Evolutionary conservation across 306 rosid species (phyloP).

Genomic region (Cajanus cajan): DNA sequence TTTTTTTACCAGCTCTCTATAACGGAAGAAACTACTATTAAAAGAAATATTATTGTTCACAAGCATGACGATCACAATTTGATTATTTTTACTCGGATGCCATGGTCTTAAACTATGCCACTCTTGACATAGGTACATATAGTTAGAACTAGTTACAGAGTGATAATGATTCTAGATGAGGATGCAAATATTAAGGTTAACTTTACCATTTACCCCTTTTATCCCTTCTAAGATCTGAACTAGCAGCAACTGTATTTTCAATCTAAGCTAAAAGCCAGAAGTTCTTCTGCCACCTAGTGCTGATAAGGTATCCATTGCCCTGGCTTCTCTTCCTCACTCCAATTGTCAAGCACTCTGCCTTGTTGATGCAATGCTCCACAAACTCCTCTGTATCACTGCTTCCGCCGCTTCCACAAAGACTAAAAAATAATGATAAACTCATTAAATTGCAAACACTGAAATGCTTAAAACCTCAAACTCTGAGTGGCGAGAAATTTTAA

Average conservation of each 20-base stretch:
- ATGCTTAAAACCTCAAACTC: background rate
- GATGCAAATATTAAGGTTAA: constrained; percentile 30
- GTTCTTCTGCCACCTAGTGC: constrained; percentile 95
- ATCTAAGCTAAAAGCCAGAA: constrained; percentile 93
- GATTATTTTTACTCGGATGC: background rate
- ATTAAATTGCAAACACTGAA: background rate
- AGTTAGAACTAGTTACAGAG: constrained; percentile 54
- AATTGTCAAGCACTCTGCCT: constrained; percentile 83
- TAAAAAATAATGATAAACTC: constrained; percentile 5
- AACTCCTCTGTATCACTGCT: constrained; percentile 62
- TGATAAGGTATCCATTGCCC: constrained; percentile 83
- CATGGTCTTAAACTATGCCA: constrained; percentile 8
- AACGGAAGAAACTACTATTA: background rate
- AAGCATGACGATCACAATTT: constrained; percentile 3
- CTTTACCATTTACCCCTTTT: constrained; percentile 6
- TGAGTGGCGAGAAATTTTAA: background rate
- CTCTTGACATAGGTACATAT: constrained; percentile 13
- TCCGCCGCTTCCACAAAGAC: constrained; percentile 68
- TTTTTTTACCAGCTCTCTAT: background rate
- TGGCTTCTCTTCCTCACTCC: constrained; percentile 95
- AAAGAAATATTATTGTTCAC: background rate
- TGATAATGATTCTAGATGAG: constrained; percentile 36
- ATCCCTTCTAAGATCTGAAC: background rate
- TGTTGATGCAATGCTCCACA: constrained; percentile 78
- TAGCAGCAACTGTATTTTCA: background rate